Base-by-base conservation (phyloP, 257 asterid genomes). In the Scutellaria galericulata region DNA sequence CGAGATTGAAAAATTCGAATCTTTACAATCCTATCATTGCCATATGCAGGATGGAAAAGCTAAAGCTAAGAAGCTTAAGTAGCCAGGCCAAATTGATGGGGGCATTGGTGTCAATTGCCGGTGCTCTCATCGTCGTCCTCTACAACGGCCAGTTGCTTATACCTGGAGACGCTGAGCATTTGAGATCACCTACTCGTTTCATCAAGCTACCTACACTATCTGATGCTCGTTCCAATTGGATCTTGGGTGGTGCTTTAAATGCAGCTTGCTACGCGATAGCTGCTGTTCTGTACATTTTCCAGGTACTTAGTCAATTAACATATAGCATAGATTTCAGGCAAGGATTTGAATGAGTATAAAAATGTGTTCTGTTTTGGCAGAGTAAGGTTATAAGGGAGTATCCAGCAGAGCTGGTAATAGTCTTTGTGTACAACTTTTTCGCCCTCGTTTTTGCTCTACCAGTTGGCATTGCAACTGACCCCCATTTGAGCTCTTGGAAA, bases 91-190 rank as follows among this genome's bases (percentile, higher is more conserved):
- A 84, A 66, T 24, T 84, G 13, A 8, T 78, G 0, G 91, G 91
- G 10, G 78, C 87, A 0, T 1, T 80, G 18, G 61, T 82, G 15
- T 75, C 89, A 1, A 78, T 86, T 51, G 14, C 70, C 2, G 89
- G 91, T 13, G 91, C 91, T 20, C 64, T 86, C 0, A 78, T 84
- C 6, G 85, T 84, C 64, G 85, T 84, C 35, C 83, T 86, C 12
- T 86, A 82, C 61, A 44, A 63, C 9, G 91, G 91, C 20, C 85
- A 86, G 0, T 27, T 70, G 4, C 63, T 86, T 1, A 75, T 79
- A 67, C 11, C 12, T 1, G 46, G 55, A 6, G 45, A 14, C 8
- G 22, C 7, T 3, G 55, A 51, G 9, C 15, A 59, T 10, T 10
- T 13, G 45, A 39, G 7, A 13, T 14, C 14, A 22, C 59, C 39